These are phyloP conservation scores for Tylopilus vinaceipallidus DNA, from an alignment of 768 basidiomycete genomes.

Conservation along the genomic window DNA sequence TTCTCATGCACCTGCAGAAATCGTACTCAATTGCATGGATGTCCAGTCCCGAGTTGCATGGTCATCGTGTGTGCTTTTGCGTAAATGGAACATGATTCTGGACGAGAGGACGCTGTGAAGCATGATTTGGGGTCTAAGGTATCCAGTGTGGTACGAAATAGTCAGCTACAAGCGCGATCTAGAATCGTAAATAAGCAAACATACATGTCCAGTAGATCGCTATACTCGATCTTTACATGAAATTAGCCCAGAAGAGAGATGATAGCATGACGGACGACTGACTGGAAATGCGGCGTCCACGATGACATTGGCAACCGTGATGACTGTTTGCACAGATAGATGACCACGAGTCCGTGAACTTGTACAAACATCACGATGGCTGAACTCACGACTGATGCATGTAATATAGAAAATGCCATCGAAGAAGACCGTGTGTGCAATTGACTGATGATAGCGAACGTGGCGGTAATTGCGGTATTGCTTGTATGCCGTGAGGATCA, in stretches of 20 bases:
- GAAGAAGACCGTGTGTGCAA: neutral
- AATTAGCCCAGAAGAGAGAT: neutral
- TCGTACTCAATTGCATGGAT: neutral
- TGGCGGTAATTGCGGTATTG: neutral
- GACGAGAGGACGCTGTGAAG: too few species aligned
- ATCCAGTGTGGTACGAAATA: neutral
- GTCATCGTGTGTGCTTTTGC: neutral
- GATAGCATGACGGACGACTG: neutral
- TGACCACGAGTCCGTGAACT: too few species aligned
- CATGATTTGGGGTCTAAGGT: neutral
- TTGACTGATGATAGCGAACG: neutral
- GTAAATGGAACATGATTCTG: neutral
- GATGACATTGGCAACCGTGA: neutral
- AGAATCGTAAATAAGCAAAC: too few species aligned
- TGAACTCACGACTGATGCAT: neutral
- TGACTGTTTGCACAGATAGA: neutral
- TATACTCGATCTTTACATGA: neutral
- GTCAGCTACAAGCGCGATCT: too few species aligned
- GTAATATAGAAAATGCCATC: neutral
- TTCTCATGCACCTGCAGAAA: too few species aligned
- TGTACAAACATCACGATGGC: too few species aligned
- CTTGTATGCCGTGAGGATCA: neutral
- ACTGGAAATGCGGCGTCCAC: neutral
- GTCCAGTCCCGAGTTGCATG: neutral
- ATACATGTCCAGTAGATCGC: neutral